Evolutionary conservation across 805 yeast species (phyloP).

Genomic region (Saccharomyces eubayanus): DNA sequence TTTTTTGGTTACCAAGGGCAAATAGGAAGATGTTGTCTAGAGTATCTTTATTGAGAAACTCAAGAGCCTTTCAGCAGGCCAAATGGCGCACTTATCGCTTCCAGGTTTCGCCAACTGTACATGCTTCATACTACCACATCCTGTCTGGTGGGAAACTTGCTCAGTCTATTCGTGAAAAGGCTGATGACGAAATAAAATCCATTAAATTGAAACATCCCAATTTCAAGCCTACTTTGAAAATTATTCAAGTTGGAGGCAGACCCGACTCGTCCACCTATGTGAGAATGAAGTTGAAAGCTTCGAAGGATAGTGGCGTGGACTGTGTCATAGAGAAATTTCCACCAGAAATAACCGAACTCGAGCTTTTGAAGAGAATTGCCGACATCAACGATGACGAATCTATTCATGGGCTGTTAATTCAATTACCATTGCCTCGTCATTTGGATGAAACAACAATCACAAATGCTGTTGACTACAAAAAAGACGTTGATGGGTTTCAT

Average conservation of each 20-base stretch:
- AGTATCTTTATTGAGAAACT: constrained; percentile 4
- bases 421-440: constrained; percentile 68
- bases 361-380: constrained; percentile 45
- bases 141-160: constrained; percentile 44
- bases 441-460: constrained; percentile 61
- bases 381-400: constrained; percentile 48
- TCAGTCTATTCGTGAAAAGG: constrained; percentile 37
- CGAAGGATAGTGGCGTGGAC: constrained; percentile 56
- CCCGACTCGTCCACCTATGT: constrained; percentile 79
- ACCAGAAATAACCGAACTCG: constrained; percentile 47
- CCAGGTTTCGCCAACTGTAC: constrained; percentile 1
- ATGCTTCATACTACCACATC: constrained; percentile 21
- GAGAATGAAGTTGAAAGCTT: constrained; percentile 71
- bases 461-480: constrained; percentile 52
- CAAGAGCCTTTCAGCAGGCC: neutral
- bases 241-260: constrained; percentile 69
- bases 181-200: constrained; percentile 31
- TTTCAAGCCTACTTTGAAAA: constrained; percentile 58
- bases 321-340: constrained; percentile 56
- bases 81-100: neutral
- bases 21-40: constrained; percentile 4
- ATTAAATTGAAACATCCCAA: constrained; percentile 36
- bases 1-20: neutral
- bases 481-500: constrained; percentile 82
- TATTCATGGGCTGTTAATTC: constrained; percentile 69